Conservation (phyloP, 371 early-diverging fungal species). For the Syncephalis plumigaleata region DNA sequence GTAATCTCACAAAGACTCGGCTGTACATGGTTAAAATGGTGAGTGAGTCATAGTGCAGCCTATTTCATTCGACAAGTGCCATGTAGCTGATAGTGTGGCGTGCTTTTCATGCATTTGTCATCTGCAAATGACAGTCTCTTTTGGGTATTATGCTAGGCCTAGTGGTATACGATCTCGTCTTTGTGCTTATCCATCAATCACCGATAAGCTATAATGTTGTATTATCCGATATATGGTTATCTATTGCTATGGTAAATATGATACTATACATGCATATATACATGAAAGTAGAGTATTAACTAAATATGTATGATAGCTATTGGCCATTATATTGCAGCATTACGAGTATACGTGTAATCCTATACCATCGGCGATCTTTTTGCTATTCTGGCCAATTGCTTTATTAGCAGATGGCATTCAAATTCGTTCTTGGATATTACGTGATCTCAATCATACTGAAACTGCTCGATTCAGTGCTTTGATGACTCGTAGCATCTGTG, state of each 20-base stretch:
- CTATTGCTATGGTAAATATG: slow-evolving; percentile 9
- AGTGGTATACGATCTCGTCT: neutral
- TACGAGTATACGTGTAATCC: slow-evolving; percentile 43
- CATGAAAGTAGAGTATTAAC: no score
- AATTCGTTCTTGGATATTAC: slow-evolving; percentile 32
- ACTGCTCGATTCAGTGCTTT: slow-evolving; percentile 21
- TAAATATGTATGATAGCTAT: slow-evolving; percentile 19
- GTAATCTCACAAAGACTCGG: neutral
- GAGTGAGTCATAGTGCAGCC: neutral
- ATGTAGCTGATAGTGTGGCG: slow-evolving; percentile 10
- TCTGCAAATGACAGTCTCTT: slow-evolving; percentile 3
- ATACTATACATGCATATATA: slow-evolving; percentile 9
- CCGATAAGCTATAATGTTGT: neutral
- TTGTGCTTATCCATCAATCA: neutral
- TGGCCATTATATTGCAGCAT: slow-evolving; percentile 41
- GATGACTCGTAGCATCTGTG: slow-evolving; percentile 14
- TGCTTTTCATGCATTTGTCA: slow-evolving; percentile 19
- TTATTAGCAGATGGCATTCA: slow-evolving; percentile 23
- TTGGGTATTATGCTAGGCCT: neutral
- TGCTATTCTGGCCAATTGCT: slow-evolving; percentile 63
- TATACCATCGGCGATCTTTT: slow-evolving; percentile 42
- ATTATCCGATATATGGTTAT: slow-evolving; percentile 3
- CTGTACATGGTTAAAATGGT: neutral
- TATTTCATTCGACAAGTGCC: slow-evolving; percentile 6
- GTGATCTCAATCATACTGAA: slow-evolving; percentile 9